Conservation (phyloP, 2,329 filamentous ascomycete genomes). For the Beauveria pseudobassiana region DNA sequence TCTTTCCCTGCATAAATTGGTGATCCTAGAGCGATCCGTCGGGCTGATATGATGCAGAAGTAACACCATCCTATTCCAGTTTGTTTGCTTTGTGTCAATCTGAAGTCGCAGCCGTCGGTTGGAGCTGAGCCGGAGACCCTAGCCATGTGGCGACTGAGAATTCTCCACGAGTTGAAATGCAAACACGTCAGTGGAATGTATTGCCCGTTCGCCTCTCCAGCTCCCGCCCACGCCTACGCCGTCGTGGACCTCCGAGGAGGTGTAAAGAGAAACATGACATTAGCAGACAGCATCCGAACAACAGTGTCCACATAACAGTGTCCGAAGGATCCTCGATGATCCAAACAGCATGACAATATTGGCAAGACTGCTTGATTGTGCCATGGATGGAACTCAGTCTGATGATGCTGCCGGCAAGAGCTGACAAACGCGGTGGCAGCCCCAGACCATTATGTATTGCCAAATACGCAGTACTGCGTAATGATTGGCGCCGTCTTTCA, state of each 20-base stretch:
- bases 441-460: background rate
- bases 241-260: background rate
- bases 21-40: background rate
- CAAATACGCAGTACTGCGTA: background rate
- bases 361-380: background rate
- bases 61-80: background rate
- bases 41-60: background rate
- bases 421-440: background rate
- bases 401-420: background rate
- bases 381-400: background rate
- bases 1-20: background rate
- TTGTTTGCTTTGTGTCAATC: background rate
- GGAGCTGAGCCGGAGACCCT: background rate
- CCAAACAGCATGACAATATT: background rate
- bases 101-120: background rate
- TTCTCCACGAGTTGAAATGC: background rate
- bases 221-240: background rate
- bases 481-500: background rate
- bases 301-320: background rate
- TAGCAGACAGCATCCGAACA: background rate
- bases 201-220: background rate
- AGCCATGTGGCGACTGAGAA: background rate
- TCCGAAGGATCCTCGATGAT: background rate
- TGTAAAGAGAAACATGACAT: background rate
- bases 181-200: background rate